Base-by-base conservation (phyloP, 2,329 filamentous ascomycete species). In the Colletotrichum somersetense region DNA sequence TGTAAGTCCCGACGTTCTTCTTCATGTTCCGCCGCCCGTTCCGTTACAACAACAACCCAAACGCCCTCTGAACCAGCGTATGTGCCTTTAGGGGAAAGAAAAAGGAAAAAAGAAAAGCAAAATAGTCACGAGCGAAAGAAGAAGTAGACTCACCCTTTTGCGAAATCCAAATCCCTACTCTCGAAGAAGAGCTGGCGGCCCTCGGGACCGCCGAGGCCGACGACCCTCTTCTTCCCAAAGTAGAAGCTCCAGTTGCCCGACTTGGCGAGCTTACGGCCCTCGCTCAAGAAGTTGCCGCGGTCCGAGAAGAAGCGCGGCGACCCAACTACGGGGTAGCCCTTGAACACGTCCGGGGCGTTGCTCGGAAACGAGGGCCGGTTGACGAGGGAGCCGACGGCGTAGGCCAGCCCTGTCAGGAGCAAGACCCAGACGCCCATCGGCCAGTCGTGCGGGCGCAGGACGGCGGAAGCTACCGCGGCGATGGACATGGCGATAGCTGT, bases 241-340 rank as follows among this genome's bases (percentile, higher is more conserved):
- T 84, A 84, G 75, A 87, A 88, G 63, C 81, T 84, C 74, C 87
- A 88, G 61, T 84, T 84, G 35, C 85, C 84, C 1, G 80, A 82
- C 6, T 74, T 63, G 0, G 80, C 80, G 10, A 78, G 72, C 18
- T 73, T 74, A 8, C 75, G 74, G 12, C 80, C 79, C n/a, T 80
- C 68, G 23, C 75, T 75, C 65, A 83, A 82, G 75, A 87, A 88
- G 35, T 84, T 81, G 77, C 80, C 82, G 64, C 86, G 80, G 20
- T 79, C 71, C 3, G 83, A 83, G 79, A 86, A 88, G 79, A 87
- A 88, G 0, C 78, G 77, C 35, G 82, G 67, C 1, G 83, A 79
- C 2, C 86, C 86, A 4, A 86, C 68, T 11, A 88, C 72, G 0
- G 86, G 86, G 75, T 76, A 82, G 10, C 75, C 71, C 61, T 74